phyloP scores from a whole-genome alignment of 345 rosid genomes.

The Kernera saxatilis region DNA sequence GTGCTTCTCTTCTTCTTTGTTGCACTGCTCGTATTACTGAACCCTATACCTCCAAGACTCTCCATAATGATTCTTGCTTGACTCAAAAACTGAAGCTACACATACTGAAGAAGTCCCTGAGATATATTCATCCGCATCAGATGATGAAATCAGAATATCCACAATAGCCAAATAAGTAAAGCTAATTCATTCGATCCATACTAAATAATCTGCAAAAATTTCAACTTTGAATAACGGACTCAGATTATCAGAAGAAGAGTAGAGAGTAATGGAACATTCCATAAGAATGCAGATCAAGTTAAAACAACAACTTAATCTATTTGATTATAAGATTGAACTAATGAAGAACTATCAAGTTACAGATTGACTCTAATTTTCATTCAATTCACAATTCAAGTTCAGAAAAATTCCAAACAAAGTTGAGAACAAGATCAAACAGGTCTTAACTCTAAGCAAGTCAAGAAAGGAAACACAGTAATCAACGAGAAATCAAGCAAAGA shows the following conservation, averaged over 20 bases:
- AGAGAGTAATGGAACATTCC: too few species aligned
- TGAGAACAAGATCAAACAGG: not conserved
- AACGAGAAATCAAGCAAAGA: not conserved
- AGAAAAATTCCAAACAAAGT: not conserved
- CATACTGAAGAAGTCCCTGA: not conserved
- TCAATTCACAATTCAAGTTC: not conserved
- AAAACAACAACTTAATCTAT: too few species aligned
- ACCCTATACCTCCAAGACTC: conserved; percentile 43
- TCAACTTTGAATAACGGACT: too few species aligned
- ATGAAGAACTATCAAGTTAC: not conserved
- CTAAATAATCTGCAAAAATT: too few species aligned
- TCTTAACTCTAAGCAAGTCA: not conserved
- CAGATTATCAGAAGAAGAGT: too few species aligned
- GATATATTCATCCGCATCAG: not conserved
- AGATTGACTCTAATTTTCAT: not conserved
- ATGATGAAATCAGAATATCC: not conserved
- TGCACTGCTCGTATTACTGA: conserved; percentile 51
- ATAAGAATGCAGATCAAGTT: too few species aligned
- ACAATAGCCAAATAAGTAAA: not conserved
- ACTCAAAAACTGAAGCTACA: not conserved
- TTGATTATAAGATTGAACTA: not conserved
- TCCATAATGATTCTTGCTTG: conserved; percentile 37
- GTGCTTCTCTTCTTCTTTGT: conserved; percentile 65
- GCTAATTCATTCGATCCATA: too few species aligned
- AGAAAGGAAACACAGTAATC: not conserved